Evolutionary conservation across 2,329 filamentous ascomycete species (phyloP), one percentile per base, ranked within the genome.

Genomic region (Pleomassaria siparia): DNA sequence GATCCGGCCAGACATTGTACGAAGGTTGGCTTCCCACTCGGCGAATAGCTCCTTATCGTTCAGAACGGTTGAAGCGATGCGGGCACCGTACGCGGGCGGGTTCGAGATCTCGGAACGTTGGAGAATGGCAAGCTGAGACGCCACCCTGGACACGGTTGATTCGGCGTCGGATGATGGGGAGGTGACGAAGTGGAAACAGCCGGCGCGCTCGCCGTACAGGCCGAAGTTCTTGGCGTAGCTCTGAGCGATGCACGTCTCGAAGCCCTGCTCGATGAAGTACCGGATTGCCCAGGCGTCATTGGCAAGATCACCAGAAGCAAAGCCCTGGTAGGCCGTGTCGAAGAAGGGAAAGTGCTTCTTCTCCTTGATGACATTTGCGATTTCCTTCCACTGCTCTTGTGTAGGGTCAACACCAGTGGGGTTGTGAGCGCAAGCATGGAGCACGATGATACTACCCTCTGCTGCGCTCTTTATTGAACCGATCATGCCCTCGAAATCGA

Each of bases 41-140:
- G 83, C 80, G 66, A 95, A 97, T 43, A 99, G 82, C 44, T 78
- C 74, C 2, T 81, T 71, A 70, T 96, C 88, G 71, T 96, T 96
- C 49, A 99, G 80, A 8, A 97, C 82, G 20, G 84, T 83, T 60
- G 85, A 85, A 13, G 89, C 94, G 60, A 99, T 94, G 59, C 89
- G 85, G 2, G 92, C 94, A 51, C 94, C 94, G 71, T 96, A 96
- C 25, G 94, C 85, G 5, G 94, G 94, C 43, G 94, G 94, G 73
- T 97, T 99, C 28, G 89, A 95, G 75, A 99, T 99, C 76, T 99
- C 94, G 32, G 89, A 95, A 50, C 94, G 88, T 78, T 99, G 94
- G 43, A 99, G 83, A 66, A 97, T 91, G 58, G 91, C 88, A 16
- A 99, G 81, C 74, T 99, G 94, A 28, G 87, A 92, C 42, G 87